Percentiles rank a stretch among this genome's conserved stretches.
Evolutionary conservation across 1,139 yeast species (phyloP).

Genomic region (Lipomyces yarrowii): DNA sequence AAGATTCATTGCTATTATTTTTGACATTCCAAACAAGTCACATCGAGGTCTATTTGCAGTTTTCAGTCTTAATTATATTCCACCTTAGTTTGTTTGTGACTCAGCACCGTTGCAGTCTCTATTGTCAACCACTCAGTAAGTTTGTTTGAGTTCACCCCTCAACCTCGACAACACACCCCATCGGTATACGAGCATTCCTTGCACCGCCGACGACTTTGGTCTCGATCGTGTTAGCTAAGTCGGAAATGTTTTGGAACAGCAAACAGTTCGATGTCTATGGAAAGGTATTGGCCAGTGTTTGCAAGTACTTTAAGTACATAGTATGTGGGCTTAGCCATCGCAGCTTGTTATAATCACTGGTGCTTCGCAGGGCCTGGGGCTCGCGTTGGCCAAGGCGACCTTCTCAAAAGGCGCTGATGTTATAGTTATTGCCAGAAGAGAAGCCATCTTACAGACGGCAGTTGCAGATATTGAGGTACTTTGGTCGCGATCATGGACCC

Average conservation of each 20-base stretch:
- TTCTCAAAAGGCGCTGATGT: conserved; percentile 63
- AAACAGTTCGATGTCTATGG: conserved; percentile 12
- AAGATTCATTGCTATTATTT: no score
- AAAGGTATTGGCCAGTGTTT: conserved; percentile 11
- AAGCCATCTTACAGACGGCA: conserved; percentile 55
- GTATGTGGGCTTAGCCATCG: background rate
- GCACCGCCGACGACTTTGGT: background rate
- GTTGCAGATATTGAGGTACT: conserved; percentile 48
- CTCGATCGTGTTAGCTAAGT: background rate
- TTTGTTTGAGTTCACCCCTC: background rate
- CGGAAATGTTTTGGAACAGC: background rate
- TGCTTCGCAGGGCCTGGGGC: conserved; percentile 94
- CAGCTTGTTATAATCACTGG: conserved; percentile 80
- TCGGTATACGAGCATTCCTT: background rate
- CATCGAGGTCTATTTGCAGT: background rate
- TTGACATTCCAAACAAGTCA: no score
- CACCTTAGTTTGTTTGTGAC: no score
- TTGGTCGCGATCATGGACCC: conserved; percentile 20
- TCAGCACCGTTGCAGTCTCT: no score
- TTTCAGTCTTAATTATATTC: background rate
- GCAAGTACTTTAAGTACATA: background rate
- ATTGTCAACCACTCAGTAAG: background rate
- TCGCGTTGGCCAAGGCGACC: conserved; percentile 67
- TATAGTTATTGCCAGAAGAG: conserved; percentile 75
- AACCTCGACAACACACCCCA: background rate